Evolutionary conservation across 2,329 filamentous ascomycete species (phyloP), one percentile per base, ranked within the genome.

Genomic region (Curvularia verruculosa): DNA sequence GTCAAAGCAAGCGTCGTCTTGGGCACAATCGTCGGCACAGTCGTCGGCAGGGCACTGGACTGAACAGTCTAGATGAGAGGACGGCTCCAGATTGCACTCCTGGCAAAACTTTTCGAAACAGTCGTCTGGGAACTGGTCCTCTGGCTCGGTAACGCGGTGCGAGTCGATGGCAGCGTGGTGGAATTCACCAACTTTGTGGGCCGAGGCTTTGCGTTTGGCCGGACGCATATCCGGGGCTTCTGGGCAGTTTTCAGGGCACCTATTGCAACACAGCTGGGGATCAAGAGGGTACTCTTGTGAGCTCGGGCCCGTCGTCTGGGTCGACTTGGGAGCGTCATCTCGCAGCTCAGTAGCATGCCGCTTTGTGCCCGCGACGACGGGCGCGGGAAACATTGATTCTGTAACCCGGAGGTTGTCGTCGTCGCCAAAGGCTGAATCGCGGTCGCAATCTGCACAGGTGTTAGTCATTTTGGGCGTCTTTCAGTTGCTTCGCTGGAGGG

Each of bases 31-130:
- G n/a, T 75, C 52, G 2, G 64, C 60, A 50, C 74, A 76, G 26
- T 66, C 56, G n/a, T 75, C 66, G 24, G 69, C 67, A 43, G 68
- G 65, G 56, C 74, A 75, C 15, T 67, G 60, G 36, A 70, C 50
- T 19, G 58, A 39, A 18, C 54, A 57, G 18, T 57, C 54, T 49
- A 68, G 60, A 28, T 66, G 61, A 47, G 71, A 75, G 41, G 64
- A 41, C 12, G 66, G 57, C 45, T 74, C 71, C 31, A 70, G 56
- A 53, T 67, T 68, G 60, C 73, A 75, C 43, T 67, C 73, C 60
- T 76, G 71, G 54, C 75, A 77, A 54, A 74, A 73, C 41, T 71
- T 60, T 40, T 72, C 70, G 41, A 76, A 73, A 49, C 69, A 73
- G 36, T 67, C 69, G 46, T 76, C 72, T 24, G 66, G 69, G 28